phyloP scores from a whole-genome alignment of 1,139 yeast genomes.

The Suhomyces chickasaworum region DNA sequence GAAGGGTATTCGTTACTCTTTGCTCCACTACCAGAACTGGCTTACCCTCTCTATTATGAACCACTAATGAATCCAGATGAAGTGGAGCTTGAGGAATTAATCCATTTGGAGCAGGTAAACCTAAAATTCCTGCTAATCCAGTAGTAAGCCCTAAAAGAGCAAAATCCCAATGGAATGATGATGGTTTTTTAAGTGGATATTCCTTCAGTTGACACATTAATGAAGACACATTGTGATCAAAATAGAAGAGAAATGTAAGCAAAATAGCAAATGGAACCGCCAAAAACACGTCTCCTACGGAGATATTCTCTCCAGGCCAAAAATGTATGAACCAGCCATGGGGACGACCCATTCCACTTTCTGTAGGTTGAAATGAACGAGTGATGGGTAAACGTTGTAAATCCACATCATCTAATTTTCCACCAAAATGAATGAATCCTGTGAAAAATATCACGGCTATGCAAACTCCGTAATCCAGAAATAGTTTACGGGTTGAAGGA shows the following conservation, averaged over 20 bases:
- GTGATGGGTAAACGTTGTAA: slow-evolving; percentile 72
- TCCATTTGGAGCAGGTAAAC: slow-evolving; percentile 96
- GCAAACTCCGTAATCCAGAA: slow-evolving; percentile 87
- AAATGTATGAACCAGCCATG: slow-evolving; percentile 79
- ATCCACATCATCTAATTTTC: slow-evolving; percentile 52
- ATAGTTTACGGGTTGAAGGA: slow-evolving; percentile 61
- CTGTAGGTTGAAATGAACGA: slow-evolving; percentile 74
- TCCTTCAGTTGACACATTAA: slow-evolving; percentile 86
- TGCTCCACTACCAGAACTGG: slow-evolving; percentile 80
- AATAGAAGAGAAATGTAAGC: slow-evolving; percentile 80
- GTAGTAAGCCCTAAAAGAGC: slow-evolving; percentile 82
- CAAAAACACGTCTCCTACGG: slow-evolving; percentile 74
- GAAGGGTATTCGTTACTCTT: slow-evolving; percentile 77
- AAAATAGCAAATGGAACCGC: slow-evolving; percentile 92
- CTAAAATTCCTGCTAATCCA: slow-evolving; percentile 81
- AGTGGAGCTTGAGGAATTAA: slow-evolving; percentile 95
- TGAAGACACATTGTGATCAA: slow-evolving; percentile 94
- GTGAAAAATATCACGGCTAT: slow-evolving; percentile 83
- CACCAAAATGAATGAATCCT: slow-evolving; percentile 90
- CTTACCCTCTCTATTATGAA: slow-evolving; percentile 51
- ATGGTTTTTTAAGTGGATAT: slow-evolving; percentile 80
- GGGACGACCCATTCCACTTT: slow-evolving; percentile 36
- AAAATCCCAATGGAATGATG: slow-evolving; percentile 93
- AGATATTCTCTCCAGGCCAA: slow-evolving; percentile 62
- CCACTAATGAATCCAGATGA: slow-evolving; percentile 78